Base-by-base conservation (phyloP, 345 rosid species). In the Carallia brachiata region DNA sequence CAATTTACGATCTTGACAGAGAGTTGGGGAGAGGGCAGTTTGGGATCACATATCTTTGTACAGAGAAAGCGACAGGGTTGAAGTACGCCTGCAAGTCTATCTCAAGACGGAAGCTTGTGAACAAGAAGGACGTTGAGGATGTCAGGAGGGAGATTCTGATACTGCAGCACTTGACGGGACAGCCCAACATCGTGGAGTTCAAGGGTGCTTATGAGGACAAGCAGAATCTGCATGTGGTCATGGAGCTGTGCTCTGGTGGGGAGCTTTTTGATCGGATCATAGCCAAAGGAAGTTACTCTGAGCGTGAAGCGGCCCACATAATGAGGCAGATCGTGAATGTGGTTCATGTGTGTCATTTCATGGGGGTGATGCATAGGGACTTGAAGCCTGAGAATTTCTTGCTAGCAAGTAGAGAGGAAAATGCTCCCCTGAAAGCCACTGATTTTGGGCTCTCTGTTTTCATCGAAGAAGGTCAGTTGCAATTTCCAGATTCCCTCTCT, bases 371-470 rank as follows among this genome's bases (percentile, higher is more conserved):
- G 57, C 80, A 77, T 59, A 68, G 80, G 28, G 80, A 77, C 17
- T 72, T 77, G 73, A 77, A 77, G 77, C 80, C 80, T 37, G 80
- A 77, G 54, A 77, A 77, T 64, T 77, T 77, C 77, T 72, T 77
- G 77, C 60, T 67, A 5, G 73, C 65, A 0, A 63, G 44, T 12
- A 48, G 16, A 4, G 77, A 58, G 0, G 70, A 68, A 6, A 27
- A 40, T 30, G 58, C 80, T 63, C 80, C 77, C 0, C 17, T 77
- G 3, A 77, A 72, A 58, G 73, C 73, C n/a, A 77, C 77, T 53
- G 80, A 77, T 68, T 77, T 77, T 52, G 80, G 80, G 4, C 70
- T 72, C 70, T 68, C 80, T 48, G 80, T 77, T 34, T 77, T 77
- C 70, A 77, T 77, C 0, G 80, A 77, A 77, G 73, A 67, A 62